Evolutionary conservation across 139 green algal species (phyloP), one percentile per base, ranked within the genome.

Genomic region (Pseudopediastrum boryanum): DNA sequence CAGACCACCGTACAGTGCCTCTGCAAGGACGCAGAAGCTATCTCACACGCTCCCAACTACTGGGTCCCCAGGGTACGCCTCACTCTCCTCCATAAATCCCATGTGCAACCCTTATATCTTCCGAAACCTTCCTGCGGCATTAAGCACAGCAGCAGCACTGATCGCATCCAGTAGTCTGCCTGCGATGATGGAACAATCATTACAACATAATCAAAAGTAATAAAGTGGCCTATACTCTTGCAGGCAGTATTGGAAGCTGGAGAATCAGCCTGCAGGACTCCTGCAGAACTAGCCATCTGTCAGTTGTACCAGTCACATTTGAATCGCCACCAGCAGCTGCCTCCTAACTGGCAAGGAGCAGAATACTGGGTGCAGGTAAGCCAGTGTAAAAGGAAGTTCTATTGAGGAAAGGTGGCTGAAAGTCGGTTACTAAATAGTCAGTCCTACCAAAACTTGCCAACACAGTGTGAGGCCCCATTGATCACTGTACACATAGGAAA

Each of bases 341-440:
- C 69, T 23, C 67, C 59, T 4, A 23, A 52, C 0, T 89, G 74
- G 78, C 72, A 41, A 3, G 89, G 89, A 2, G 85, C 80, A 25
- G 89, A 93, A 81, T 92, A 84, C 77, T 93, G 89, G 89, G 75
- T 84, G 27, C 89, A 93, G 82, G 80, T 89, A 66, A 4, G 67
- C 41, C 31, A 33, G 27, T 27, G n/a, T n/a, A n/a, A n/a, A n/a
- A n/a, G n/a, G n/a, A n/a, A n/a, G n/a, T n/a, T n/a, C n/a, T n/a
- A n/a, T n/a, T n/a, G n/a, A n/a, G n/a, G n/a, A n/a, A n/a, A n/a
- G n/a, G n/a, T n/a, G n/a, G n/a, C n/a, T n/a, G n/a, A n/a, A n/a
- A n/a, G n/a, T n/a, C n/a, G n/a, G n/a, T n/a, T n/a, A n/a, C n/a
- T n/a, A n/a, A n/a, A n/a, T n/a, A n/a, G n/a, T n/a, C n/a, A n/a